phyloP scores from a whole-genome alignment of 2,329 filamentous ascomycete species.

The Monilinia fructigena region DNA sequence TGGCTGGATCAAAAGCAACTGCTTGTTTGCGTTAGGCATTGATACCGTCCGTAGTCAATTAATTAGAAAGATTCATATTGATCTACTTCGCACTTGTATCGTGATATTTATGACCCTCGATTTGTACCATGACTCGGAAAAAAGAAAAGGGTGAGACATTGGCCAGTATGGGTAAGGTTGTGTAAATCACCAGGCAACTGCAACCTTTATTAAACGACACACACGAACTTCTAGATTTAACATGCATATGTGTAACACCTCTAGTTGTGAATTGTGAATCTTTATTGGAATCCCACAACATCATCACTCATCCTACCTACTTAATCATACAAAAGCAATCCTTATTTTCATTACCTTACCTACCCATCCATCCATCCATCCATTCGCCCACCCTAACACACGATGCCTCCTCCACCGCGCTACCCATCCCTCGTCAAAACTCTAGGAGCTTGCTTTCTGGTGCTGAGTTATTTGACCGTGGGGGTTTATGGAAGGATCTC shows the following conservation, averaged over 20 bases:
- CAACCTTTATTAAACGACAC: conserved; percentile 4
- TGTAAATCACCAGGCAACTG: background rate
- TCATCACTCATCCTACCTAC: background rate
- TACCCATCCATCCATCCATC: too few species aligned
- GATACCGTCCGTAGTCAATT: conserved; percentile 21
- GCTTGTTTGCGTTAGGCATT: conserved; percentile 14
- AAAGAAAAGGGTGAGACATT: background rate
- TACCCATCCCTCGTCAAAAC: background rate
- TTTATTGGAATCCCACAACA: background rate
- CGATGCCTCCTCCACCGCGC: background rate
- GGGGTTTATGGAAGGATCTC: background rate
- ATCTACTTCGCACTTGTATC: background rate
- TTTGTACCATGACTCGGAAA: background rate
- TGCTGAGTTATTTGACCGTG: background rate
- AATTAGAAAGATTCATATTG: conserved; percentile 23
- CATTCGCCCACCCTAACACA: background rate
- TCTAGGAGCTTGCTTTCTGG: background rate
- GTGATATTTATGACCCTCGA: background rate
- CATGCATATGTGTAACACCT: background rate
- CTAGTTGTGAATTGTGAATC: background rate
- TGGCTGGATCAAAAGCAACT: conserved; percentile 11
- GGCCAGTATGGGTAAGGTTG: background rate
- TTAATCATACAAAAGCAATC: background rate
- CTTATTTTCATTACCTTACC: background rate
- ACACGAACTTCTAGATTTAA: background rate